phyloP scores from a whole-genome alignment of 192 early-diverging fungal genomes.

The Umbelopsis isabellina region DNA sequence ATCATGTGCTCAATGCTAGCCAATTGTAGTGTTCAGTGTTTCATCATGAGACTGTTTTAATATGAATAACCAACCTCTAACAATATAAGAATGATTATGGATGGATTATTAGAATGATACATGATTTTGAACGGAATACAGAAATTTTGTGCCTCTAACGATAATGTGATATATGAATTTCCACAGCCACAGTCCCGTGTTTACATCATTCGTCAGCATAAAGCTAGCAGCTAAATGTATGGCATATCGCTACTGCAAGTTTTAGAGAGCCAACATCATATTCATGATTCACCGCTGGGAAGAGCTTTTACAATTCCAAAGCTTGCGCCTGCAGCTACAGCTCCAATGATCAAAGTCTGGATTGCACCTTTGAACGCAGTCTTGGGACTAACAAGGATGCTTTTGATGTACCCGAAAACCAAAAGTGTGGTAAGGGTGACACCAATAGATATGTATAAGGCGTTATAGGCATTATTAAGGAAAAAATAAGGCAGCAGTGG shows the following conservation, averaged over 20 bases:
- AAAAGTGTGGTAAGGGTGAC: constrained; percentile 56
- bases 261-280: no score
- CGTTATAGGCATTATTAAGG: constrained; percentile 39
- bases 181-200: no score
- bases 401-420: constrained; percentile 65
- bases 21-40: not conserved
- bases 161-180: no score
- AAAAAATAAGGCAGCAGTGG: constrained; percentile 66
- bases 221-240: no score
- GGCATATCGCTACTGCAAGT: no score
- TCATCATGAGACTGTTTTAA: not conserved
- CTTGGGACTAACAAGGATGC: constrained; percentile 47
- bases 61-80: no score
- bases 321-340: constrained; percentile 47
- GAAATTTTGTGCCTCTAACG: no score
- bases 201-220: no score
- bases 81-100: no score
- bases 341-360: constrained; percentile 52
- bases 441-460: constrained; percentile 54
- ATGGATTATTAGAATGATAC: not conserved
- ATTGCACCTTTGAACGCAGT: constrained; percentile 43
- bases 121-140: not conserved
- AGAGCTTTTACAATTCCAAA: constrained; percentile 33
- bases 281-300: not conserved
- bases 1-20: not conserved